Conservation (phyloP, 257 asterid species). For the Ilex asprella region DNA sequence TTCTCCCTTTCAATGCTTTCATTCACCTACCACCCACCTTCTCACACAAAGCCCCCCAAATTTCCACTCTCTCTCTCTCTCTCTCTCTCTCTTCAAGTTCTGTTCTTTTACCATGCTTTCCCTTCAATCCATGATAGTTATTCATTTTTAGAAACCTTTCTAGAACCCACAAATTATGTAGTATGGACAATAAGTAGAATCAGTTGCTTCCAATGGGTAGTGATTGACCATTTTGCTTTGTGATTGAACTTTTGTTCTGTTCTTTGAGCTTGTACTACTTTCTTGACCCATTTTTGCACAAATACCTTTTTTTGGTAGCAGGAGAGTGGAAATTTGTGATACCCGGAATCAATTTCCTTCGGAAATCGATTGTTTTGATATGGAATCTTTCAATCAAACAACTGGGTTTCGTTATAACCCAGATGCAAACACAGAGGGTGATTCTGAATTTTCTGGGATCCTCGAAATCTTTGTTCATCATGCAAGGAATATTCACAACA, state of each 20-base stretch:
- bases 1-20: conserved; percentile 11
- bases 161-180: too few relatives aligned
- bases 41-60: neutral
- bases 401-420: conserved; percentile 36
- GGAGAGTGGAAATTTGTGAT: neutral
- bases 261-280: neutral
- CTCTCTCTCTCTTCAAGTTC: conserved; percentile 7
- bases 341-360: neutral
- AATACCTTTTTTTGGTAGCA: too few relatives aligned
- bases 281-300: neutral
- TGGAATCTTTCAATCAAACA: conserved; percentile 29
- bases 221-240: neutral
- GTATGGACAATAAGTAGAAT: neutral
- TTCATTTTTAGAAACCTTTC: conserved; percentile 2
- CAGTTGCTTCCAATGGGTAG: neutral
- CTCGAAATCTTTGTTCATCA: conserved; percentile 56
- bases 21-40: conserved; percentile 32
- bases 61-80: neutral
- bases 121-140: conserved; percentile 26
- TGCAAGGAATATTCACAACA: conserved; percentile 69
- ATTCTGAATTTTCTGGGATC: conserved; percentile 26
- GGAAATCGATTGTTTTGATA: conserved; percentile 7
- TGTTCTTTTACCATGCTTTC: conserved; percentile 11
- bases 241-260: neutral
- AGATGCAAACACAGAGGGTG: conserved; percentile 18